A percentile compares a stretch with the other conserved stretches of the same genome.
Evolutionary conservation across 176 grass and related monocot genomes (phyloP).

Genomic region (Lolium multiflorum): DNA sequence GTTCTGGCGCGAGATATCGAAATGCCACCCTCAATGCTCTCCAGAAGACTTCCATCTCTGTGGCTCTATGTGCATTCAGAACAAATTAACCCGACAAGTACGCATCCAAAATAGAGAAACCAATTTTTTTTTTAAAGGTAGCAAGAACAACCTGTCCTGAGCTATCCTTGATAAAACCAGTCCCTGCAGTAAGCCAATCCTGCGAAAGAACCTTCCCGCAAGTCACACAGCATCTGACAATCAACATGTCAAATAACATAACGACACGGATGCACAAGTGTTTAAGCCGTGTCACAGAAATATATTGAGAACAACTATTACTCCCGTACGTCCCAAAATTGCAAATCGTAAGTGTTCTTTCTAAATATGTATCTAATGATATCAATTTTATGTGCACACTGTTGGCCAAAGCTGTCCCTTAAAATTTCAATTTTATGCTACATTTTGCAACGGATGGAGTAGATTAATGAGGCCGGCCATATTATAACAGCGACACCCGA

Average conservation of each 20-base stretch:
- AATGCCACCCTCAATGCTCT: constrained; percentile 52
- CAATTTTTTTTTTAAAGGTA: too few relatives aligned
- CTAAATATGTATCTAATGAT: not conserved
- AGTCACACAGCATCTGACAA: constrained; percentile 59
- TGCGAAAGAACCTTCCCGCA: constrained; percentile 65
- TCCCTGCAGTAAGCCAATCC: too few relatives aligned
- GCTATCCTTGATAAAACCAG: too few relatives aligned
- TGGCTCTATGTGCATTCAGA: constrained; percentile 51
- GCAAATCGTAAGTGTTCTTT: not conserved
- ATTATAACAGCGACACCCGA: not conserved
- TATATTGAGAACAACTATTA: not conserved
- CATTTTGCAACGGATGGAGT: not conserved
- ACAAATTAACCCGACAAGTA: constrained; percentile 3
- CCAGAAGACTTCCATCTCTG: constrained; percentile 49
- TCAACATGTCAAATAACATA: constrained; percentile 35
- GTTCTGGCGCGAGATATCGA: constrained; percentile 87
- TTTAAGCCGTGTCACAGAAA: constrained; percentile 18
- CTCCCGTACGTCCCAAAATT: not conserved
- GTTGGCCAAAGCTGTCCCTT: too few relatives aligned
- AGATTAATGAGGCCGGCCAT: not conserved
- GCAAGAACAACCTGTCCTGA: too few relatives aligned
- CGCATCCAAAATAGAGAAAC: constrained; percentile 26
- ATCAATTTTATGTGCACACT: too few relatives aligned
- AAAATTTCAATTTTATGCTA: too few relatives aligned
- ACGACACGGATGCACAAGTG: not conserved